A percentile compares a stretch with the other conserved stretches of the same genome.
Evolutionary conservation across 495 filamentous ascomycete genomes (phyloP).

Genomic region (Hypoxylon intermedium): DNA sequence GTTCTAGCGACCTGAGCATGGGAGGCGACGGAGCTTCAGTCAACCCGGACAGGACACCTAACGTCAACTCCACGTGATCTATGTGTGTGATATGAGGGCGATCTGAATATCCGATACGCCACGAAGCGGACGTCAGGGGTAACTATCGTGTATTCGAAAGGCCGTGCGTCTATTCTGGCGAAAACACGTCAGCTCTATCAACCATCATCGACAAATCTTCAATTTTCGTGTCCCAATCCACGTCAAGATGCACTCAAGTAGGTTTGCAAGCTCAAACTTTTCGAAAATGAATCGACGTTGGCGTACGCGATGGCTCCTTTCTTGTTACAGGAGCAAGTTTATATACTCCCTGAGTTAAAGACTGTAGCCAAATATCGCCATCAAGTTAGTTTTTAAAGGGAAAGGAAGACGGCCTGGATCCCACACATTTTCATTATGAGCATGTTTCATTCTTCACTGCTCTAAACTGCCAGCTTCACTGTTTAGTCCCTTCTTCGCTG

Average conservation of each 20-base stretch:
- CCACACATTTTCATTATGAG: conserved; percentile 22
- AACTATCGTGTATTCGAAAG: conserved; percentile 8
- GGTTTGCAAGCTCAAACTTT: conserved; percentile 18
- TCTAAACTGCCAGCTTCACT: conserved; percentile 1
- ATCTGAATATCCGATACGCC: conserved; percentile 8
- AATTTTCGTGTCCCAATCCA: not conserved
- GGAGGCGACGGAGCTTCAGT: not conserved
- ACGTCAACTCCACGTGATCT: conserved; percentile 5
- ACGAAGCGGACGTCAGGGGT: conserved; percentile 28
- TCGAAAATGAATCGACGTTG: conserved; percentile 15
- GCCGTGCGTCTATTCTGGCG: conserved; percentile 14
- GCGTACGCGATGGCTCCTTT: not conserved
- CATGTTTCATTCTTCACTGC: conserved; percentile 15
- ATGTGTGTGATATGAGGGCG: not conserved
- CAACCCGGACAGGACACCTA: not conserved
- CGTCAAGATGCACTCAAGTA: conserved; percentile 14
- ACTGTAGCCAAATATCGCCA: conserved; percentile 4
- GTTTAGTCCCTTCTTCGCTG: conserved; percentile 2
- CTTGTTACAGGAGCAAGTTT: not conserved
- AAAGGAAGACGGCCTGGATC: conserved; percentile 3
- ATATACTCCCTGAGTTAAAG: not conserved
- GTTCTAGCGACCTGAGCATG: conserved; percentile 1
- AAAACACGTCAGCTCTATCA: conserved; percentile 13
- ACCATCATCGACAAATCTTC: not conserved
- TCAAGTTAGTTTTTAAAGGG: conserved; percentile 22